phyloP scores from a whole-genome alignment of 2,329 filamentous ascomycete species.

The Aureobasidium uvarum region DNA sequence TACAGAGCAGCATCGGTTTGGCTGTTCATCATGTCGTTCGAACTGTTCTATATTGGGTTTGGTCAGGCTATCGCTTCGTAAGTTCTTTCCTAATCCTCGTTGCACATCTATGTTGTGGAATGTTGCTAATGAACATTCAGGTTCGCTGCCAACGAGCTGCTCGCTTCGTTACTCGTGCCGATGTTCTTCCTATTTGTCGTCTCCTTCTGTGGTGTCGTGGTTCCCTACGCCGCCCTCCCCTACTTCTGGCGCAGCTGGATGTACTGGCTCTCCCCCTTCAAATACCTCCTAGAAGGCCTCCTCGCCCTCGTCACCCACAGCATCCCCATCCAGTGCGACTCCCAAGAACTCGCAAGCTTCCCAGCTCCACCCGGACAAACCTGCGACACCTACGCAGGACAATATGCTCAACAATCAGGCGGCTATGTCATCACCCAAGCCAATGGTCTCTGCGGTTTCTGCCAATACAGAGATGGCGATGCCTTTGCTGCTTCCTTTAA shows the following conservation, averaged over 20 bases:
- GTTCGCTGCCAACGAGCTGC: slow-evolving; percentile 55
- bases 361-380: slow-evolving; percentile 39
- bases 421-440: slow-evolving; percentile 49
- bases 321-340: slow-evolving; percentile 47
- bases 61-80: slow-evolving; percentile 61
- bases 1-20: slow-evolving; percentile 61
- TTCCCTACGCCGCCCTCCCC: slow-evolving; percentile 62
- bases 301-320: slow-evolving; percentile 41
- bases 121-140: slow-evolving; percentile 40
- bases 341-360: slow-evolving; percentile 42
- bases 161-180: slow-evolving; percentile 69
- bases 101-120: neutral
- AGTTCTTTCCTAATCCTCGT: slow-evolving; percentile 39
- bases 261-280: slow-evolving; percentile 69
- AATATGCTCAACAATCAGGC: slow-evolving; percentile 39
- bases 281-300: slow-evolving; percentile 53
- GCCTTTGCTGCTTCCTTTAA: slow-evolving; percentile 45
- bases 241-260: slow-evolving; percentile 72
- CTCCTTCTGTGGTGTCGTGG: slow-evolving; percentile 72
- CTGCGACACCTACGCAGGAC: slow-evolving; percentile 43
- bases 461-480: slow-evolving; percentile 46
- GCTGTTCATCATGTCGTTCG: slow-evolving; percentile 68
- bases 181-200: slow-evolving; percentile 68
- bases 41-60: slow-evolving; percentile 68
- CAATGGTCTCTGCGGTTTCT: slow-evolving; percentile 53